Percentiles rank a stretch among this genome's conserved stretches.
Evolutionary conservation across 1,284 basidiomycete genomes (phyloP).

Genomic region (Waitea zeae): DNA sequence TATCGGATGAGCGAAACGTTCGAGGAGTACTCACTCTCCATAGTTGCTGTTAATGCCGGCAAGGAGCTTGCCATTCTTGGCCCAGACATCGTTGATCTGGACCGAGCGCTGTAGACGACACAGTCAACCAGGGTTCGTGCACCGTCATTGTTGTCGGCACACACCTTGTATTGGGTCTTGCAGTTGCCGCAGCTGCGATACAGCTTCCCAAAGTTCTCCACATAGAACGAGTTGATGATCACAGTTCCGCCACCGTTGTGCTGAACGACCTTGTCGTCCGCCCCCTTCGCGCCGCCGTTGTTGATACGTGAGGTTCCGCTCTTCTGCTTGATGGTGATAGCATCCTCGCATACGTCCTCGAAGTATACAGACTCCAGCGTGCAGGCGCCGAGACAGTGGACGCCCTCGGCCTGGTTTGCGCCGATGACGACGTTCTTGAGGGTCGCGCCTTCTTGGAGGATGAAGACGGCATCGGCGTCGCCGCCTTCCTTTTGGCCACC

Average conservation of each 20-base stretch:
- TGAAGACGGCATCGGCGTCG: conserved; percentile 19
- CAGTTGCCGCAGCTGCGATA: conserved; percentile 17
- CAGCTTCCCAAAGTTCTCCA: conserved; percentile 19
- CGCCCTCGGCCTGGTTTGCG: conserved; percentile 21
- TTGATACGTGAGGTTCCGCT: conserved; percentile 18
- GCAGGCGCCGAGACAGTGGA: conserved; percentile 23
- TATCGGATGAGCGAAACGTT: too few relatives aligned
- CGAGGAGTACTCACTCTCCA: too few relatives aligned
- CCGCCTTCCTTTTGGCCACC: conserved; percentile 8
- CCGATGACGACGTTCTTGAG: conserved; percentile 22
- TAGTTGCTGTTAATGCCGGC: too few relatives aligned
- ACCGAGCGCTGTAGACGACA: too few relatives aligned
- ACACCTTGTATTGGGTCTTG: conserved; percentile 10
- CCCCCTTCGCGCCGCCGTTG: conserved; percentile 18
- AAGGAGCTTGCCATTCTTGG: too few relatives aligned
- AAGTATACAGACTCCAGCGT: conserved; percentile 21
- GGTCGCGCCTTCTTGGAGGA: conserved; percentile 21
- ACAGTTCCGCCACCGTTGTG: conserved; percentile 20
- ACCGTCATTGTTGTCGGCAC: too few relatives aligned
- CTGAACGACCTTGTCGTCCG: conserved; percentile 17
- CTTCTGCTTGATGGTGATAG: conserved; percentile 21
- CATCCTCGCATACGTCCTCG: conserved; percentile 26
- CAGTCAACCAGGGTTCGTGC: too few relatives aligned
- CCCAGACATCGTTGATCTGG: too few relatives aligned
- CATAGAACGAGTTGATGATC: conserved; percentile 21